phyloP scores from a whole-genome alignment of 2,329 filamentous ascomycete genomes.

The Ophiobolus disseminans region DNA sequence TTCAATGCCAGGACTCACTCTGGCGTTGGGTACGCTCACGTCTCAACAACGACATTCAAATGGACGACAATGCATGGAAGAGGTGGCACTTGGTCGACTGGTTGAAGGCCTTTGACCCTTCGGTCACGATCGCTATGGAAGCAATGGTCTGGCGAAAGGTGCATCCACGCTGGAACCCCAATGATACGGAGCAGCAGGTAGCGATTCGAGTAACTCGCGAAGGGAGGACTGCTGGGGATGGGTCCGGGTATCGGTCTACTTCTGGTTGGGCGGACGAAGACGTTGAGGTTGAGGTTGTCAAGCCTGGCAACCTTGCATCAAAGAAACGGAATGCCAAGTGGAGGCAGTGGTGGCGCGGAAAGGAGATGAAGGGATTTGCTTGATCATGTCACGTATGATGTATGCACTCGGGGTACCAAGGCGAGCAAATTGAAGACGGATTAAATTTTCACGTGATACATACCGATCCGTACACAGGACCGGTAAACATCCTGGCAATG shows the following conservation, averaged over 20 bases:
- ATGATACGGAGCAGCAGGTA: conserved; percentile 1
- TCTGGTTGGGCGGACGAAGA: conserved; percentile 6
- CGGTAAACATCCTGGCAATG: too few relatives aligned
- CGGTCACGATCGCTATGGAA: conserved; percentile 7
- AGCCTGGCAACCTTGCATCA: background rate
- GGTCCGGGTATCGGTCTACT: background rate
- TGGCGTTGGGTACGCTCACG: background rate
- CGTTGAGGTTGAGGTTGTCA: conserved; percentile 7
- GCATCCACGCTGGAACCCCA: background rate
- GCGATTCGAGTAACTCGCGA: conserved; percentile 3
- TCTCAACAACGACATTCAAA: background rate
- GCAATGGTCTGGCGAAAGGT: conserved; percentile 2
- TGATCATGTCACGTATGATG: too few relatives aligned
- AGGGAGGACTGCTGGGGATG: background rate
- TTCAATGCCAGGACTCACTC: conserved; percentile 12
- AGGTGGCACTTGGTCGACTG: background rate
- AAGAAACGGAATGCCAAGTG: conserved; percentile 7
- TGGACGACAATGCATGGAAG: background rate
- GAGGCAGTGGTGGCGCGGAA: conserved; percentile 8
- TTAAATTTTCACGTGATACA: too few relatives aligned
- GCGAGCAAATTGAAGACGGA: too few relatives aligned
- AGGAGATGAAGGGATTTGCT: conserved; percentile 1
- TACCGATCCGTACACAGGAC: too few relatives aligned
- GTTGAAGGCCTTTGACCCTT: background rate
- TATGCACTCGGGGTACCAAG: too few relatives aligned